These are phyloP conservation scores for Leccinellum luteum DNA, from an alignment of 768 basidiomycete genomes.

Conservation along the genomic window DNA sequence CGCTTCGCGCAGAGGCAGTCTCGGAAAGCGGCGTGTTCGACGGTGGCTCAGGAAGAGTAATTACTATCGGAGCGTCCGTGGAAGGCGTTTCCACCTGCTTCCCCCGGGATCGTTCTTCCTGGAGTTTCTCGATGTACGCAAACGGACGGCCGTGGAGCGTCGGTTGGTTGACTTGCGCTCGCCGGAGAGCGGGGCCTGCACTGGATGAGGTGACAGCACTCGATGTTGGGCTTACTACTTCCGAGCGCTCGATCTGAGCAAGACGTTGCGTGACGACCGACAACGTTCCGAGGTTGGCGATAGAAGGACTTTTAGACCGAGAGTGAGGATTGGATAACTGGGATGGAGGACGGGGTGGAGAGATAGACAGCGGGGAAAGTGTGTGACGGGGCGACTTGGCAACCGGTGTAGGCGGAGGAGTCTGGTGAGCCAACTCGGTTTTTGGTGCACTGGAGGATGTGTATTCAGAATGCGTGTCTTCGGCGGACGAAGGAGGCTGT, in stretches of 20 bases:
- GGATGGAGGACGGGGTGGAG: slow-evolving; percentile 25
- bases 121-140: slow-evolving; percentile 25
- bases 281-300: slow-evolving; percentile 55
- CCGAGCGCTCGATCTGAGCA: slow-evolving; percentile 50
- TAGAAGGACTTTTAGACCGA: slow-evolving; percentile 52
- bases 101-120: slow-evolving; percentile 4
- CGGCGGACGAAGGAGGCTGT: slow-evolving; percentile 12
- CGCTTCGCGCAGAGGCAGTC: slow-evolving; percentile 20
- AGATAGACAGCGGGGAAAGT: slow-evolving; percentile 20
- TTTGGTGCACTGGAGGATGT: slow-evolving; percentile 24
- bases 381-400: slow-evolving; percentile 24
- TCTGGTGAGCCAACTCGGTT: slow-evolving; percentile 1
- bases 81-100: slow-evolving; percentile 12
- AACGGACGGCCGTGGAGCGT: slow-evolving; percentile 17
- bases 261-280: slow-evolving; percentile 69
- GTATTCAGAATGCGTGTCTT: slow-evolving; percentile 26
- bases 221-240: slow-evolving; percentile 16
- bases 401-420: slow-evolving; percentile 26
- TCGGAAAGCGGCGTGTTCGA: slow-evolving; percentile 4
- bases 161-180: slow-evolving; percentile 19
- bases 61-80: slow-evolving; percentile 24
- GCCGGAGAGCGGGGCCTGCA: slow-evolving; percentile 21
- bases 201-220: slow-evolving; percentile 23
- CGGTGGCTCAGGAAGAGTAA: slow-evolving; percentile 22
- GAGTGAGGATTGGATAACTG: slow-evolving; percentile 24